Conservation (phyloP, 805 yeast genomes). For the Schwanniomyces sp. region DNA sequence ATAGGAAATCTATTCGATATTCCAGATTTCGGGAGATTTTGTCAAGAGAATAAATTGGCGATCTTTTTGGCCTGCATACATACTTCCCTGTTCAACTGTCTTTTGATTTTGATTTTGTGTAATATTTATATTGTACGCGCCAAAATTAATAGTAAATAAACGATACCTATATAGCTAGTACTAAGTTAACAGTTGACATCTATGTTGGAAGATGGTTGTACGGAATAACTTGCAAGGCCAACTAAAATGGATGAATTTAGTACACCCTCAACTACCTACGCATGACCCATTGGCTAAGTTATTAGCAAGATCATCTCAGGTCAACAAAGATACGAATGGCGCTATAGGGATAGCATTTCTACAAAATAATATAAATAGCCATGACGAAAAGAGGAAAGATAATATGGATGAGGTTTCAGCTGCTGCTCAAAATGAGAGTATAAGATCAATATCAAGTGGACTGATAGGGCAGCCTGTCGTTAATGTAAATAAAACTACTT, state of each 20-base stretch:
- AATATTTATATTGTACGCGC: background rate
- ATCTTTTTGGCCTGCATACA: background rate
- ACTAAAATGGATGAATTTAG: background rate
- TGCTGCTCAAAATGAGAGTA: background rate
- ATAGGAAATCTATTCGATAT: too few species aligned
- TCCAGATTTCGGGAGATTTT: too few species aligned
- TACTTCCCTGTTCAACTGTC: background rate
- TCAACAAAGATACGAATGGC: background rate
- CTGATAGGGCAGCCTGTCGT: background rate
- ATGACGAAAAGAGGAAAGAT: background rate
- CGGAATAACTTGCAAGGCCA: slow-evolving; percentile 1
- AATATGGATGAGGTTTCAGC: background rate
- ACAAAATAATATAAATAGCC: background rate
- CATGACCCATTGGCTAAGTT: background rate
- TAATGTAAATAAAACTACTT: background rate
- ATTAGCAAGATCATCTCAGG: background rate
- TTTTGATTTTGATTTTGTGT: background rate
- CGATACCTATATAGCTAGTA: background rate
- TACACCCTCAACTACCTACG: background rate
- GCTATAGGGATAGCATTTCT: background rate
- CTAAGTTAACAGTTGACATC: background rate
- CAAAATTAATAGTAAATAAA: background rate
- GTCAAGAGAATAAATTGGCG: background rate
- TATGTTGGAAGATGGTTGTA: background rate
- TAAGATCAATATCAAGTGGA: background rate